Percentiles rank a stretch among this genome's conserved stretches.
Conservation (phyloP, 495 filamentous ascomycete genomes). For the Penicillium cinerascens region DNA sequence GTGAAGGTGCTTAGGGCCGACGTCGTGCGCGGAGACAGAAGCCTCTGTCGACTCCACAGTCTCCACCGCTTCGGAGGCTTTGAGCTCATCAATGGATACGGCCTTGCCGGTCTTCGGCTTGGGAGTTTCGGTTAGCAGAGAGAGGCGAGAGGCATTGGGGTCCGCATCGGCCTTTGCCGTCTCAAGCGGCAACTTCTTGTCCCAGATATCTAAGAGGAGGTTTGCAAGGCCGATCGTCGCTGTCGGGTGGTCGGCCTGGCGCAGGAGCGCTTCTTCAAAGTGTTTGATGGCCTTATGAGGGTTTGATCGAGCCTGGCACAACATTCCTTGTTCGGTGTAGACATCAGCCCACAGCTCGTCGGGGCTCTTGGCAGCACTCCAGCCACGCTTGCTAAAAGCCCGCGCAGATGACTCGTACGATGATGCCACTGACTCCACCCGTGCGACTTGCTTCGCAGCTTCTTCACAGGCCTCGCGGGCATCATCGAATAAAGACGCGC, state of each 20-base stretch:
- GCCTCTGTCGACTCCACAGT: conserved; percentile 7
- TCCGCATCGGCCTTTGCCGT: conserved; percentile 32
- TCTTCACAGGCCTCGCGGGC: conserved; percentile 75
- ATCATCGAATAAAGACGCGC: conserved; percentile 73
- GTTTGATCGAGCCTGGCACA: conserved; percentile 57
- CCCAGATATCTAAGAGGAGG: conserved; percentile 82
- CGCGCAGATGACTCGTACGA: conserved; percentile 47
- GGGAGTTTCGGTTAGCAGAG: conserved; percentile 18
- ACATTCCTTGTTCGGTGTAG: conserved; percentile 67
- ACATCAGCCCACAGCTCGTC: conserved; percentile 82
- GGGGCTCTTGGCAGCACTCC: conserved; percentile 70
- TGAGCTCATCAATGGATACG: conserved; percentile 25
- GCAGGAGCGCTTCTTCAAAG: conserved; percentile 76
- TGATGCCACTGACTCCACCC: conserved; percentile 41
- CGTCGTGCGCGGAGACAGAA: conserved; percentile 21
- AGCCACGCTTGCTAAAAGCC: conserved; percentile 58
- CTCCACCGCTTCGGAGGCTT: conserved; percentile 11
- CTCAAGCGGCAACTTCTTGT: conserved; percentile 52
- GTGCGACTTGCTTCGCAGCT: conserved; percentile 64
- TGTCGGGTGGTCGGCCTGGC: conserved; percentile 69
- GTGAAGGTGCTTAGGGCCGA: conserved; percentile 61
- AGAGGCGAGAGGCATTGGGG: conserved; percentile 24
- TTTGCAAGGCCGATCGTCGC: conserved; percentile 81
- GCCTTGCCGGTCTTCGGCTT: conserved; percentile 20
- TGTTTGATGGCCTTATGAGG: conserved; percentile 64